phyloP scores from a whole-genome alignment of 1,284 basidiomycete genomes.

The Pulveroboletus sp. region DNA sequence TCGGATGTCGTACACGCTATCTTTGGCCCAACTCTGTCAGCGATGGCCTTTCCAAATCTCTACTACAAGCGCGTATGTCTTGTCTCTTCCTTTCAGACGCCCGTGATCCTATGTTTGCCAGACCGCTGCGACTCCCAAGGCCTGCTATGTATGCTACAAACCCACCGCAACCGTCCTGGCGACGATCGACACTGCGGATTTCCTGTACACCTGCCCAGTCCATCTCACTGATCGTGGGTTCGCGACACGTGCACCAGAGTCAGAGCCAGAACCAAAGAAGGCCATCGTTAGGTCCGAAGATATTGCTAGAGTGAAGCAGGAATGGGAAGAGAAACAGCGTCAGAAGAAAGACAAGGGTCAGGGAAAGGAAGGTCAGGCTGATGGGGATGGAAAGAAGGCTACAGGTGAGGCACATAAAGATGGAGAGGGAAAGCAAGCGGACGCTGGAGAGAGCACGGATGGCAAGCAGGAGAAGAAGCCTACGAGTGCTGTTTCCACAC shows the following conservation, averaged over 20 bases:
- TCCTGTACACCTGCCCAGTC: constrained; percentile 64
- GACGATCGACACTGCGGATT: constrained; percentile 71
- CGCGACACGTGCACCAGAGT: constrained; percentile 51
- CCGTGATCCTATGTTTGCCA: constrained; percentile 27
- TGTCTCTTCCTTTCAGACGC: not conserved
- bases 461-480: constrained; percentile 26
- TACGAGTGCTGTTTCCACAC: constrained; percentile 14
- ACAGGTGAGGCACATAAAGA: constrained; percentile 20
- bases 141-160: constrained; percentile 71
- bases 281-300: constrained; percentile 56
- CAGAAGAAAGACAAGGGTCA: constrained; percentile 53
- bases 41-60: constrained; percentile 69
- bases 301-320: constrained; percentile 68
- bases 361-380: constrained; percentile 35
- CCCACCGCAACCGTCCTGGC: constrained; percentile 73
- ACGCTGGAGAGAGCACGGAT: constrained; percentile 24
- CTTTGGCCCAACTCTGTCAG: not conserved
- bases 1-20: too few species aligned
- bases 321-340: constrained; percentile 74
- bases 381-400: constrained; percentile 30
- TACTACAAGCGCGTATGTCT: constrained; percentile 75
- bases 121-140: constrained; percentile 63
- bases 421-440: constrained; percentile 24
- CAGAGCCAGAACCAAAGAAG: constrained; percentile 38
- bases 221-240: constrained; percentile 72